Evolutionary conservation across 345 rosid genomes (phyloP), one percentile per base, ranked within the genome.

Genomic region (Aurinia saxatilis): DNA sequence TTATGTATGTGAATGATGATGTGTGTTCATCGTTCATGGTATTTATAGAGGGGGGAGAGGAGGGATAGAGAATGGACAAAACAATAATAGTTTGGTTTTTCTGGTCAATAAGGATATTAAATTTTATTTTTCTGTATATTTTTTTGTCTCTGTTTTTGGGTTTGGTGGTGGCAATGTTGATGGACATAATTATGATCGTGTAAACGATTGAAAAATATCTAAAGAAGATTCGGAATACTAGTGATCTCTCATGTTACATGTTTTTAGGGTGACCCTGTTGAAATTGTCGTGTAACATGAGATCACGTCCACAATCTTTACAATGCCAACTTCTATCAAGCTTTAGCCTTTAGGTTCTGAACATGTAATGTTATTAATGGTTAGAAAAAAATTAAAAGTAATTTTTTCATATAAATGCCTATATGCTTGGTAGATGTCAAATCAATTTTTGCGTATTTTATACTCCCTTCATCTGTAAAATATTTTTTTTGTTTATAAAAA

Each of bases 241-340:
- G 49, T 60, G 67, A 30, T 70, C 63, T n/a, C n/a, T 47, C 63
- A 30, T 54, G 74, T 13, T 61, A 47, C 68, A 62, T 70, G 51
- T 54, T 38, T 54, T 14, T 54, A 46, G 62, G 59, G 51, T 51
- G 68, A 9, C n/a, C 19, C 6, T 1, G 59, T 63, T 63, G 60
- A 63, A 51, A 12, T 29, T 51, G 17, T 50, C 55, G 29, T 30
- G 4, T 5, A 7, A 50, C 19, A 50, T 50, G 38, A 58, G 37
- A 49, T 50, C 65, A 58, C 40, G 37, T 58, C 50, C 60, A 38
- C 42, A 38, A 38, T 12, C 10, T 38, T 38, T 38, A 38, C 8
- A 6, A 38, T 38, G 42, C 42, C 42, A 38, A 38, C 42, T 37
- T 37, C 3, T 37, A 10, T 37, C 41, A 9, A 21, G n/a, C 1